Base-by-base conservation (phyloP, 495 filamentous ascomycete species). In the Penicillium cataractarum region DNA sequence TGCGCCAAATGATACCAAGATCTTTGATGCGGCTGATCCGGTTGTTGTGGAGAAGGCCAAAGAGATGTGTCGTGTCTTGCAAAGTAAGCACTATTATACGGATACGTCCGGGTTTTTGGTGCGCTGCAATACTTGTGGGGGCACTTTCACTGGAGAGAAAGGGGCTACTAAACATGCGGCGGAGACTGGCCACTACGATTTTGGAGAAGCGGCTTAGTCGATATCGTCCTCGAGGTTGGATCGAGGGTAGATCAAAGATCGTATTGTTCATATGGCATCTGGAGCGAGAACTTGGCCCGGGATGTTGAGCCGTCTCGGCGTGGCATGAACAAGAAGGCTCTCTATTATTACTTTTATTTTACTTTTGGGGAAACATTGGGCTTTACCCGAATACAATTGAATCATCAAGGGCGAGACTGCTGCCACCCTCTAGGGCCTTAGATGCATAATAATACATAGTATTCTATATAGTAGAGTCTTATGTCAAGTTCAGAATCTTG, bases 71-170 rank as follows among this genome's bases (percentile, higher is more conserved):
- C 86, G 80, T 58, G 77, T 92, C 6, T 80, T 92, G 61, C 82
- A 88, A 51, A 73, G 82, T 58, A 86, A 83, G 65, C 89, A 96
- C 67, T 99, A 99, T 66, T 99, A 87, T 61, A 99, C 95, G 0
- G 92, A 97, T 71, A 96, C 92, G 3, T 86, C 89, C 12, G 86
- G 84, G 2, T 96, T 98, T 72, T 80, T 83, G n/a, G 83, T 97
- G 54, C 87, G 82, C 60, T 99, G 95, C 71, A 93, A 92, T 62
- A 71, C 80, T 13, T 96, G 93, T 69, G 81, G 87, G 0, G 86
- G 84, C 75, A 82, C 85, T 13, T 87, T 92, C 10, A 86, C 88
- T 52, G 95, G 95, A 0, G 87, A 96, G 75, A 85, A 80, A 48
- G 87, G 82, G 35, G 91, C 90, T 0, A 80, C 82, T 0, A 76